Evolutionary conservation across 2,329 filamentous ascomycete genomes (phyloP), one percentile per base, ranked within the genome.

Genomic region (Penicillium sclerotigenum): DNA sequence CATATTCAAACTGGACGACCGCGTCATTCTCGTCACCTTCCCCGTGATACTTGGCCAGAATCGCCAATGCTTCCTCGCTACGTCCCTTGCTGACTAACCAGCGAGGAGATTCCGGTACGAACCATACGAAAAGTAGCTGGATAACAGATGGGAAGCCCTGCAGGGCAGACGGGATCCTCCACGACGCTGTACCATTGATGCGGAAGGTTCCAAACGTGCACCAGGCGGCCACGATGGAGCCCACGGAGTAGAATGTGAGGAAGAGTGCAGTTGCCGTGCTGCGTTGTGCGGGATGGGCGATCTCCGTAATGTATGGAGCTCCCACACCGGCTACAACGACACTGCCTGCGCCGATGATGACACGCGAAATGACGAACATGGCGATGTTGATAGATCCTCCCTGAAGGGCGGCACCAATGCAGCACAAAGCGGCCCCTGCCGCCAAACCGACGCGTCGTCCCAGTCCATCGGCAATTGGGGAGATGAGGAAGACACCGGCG

Each of bases 51-150:
- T 84, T 82, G 50, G 81, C 79, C 7, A 89, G 77, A 10, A 87
- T 81, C 2, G 76, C 71, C 8, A 87, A 76, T 3, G 86, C 87
- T 63, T 87, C 80, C 14, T 85, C 81, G 58, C 82, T 77, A 37
- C 81, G 80, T 5, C 86, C 85, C 71, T 85, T 85, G 66, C 80
- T 77, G 62, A 87, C 78, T 11, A 88, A 80, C 75, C 80, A 89
- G 60, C 86, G 80, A 0, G 86, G 86, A 0, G 81, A 85, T 71
- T 89, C 87, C 5, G 87, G 86, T 16, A 88, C 70, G 29, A 59
- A 55, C 5, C 34, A 34, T 11, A 55, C 18, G n/a, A 28, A 28
- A 33, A 60, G 34, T 38, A 59, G 8, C 5, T 53, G 40, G 16
- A 50, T n/a, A 42, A 53, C 45, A 26, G 52, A 40, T 11, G 49